Evolutionary conservation across 352 stramenopile genomes (phyloP).

Genomic region (Phytopythium oedochilum): DNA sequence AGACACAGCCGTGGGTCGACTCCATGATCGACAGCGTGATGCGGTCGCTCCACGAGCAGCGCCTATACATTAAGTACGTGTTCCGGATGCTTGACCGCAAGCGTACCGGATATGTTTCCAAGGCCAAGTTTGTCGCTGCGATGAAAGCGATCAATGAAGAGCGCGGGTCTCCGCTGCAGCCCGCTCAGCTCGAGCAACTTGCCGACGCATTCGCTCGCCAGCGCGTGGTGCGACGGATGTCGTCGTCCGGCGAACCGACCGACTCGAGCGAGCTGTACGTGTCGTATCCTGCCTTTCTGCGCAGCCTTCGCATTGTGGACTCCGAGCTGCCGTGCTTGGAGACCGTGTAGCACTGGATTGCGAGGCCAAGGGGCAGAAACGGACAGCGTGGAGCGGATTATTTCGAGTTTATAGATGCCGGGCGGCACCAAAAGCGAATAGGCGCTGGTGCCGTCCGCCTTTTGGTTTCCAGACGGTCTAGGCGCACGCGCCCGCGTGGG

Average conservation of each 20-base stretch:
- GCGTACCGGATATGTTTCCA: slow-evolving; percentile 53
- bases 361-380: not conserved
- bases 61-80: slow-evolving; percentile 75
- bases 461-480: not conserved
- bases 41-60: slow-evolving; percentile 72
- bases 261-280: slow-evolving; percentile 34
- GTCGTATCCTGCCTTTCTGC: slow-evolving; percentile 69
- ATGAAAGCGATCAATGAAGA: slow-evolving; percentile 79
- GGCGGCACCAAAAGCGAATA: not conserved
- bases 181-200: slow-evolving; percentile 59
- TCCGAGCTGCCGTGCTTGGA: slow-evolving; percentile 8
- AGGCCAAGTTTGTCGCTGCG: slow-evolving; percentile 63
- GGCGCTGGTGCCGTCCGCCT: not conserved
- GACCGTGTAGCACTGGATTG: not conserved
- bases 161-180: slow-evolving; percentile 48
- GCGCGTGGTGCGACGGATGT: slow-evolving; percentile 22
- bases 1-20: slow-evolving; percentile 55
- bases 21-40: slow-evolving; percentile 68
- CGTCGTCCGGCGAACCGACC: slow-evolving; percentile 13
- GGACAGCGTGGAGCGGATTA: not conserved
- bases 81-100: slow-evolving; percentile 77
- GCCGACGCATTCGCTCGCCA: slow-evolving; percentile 50
- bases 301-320: slow-evolving; percentile 65
- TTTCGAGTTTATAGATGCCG: slow-evolving; percentile 1
- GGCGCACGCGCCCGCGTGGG: not conserved